phyloP scores from a whole-genome alignment of 768 basidiomycete species.

The Xanthoconium purpureum region DNA sequence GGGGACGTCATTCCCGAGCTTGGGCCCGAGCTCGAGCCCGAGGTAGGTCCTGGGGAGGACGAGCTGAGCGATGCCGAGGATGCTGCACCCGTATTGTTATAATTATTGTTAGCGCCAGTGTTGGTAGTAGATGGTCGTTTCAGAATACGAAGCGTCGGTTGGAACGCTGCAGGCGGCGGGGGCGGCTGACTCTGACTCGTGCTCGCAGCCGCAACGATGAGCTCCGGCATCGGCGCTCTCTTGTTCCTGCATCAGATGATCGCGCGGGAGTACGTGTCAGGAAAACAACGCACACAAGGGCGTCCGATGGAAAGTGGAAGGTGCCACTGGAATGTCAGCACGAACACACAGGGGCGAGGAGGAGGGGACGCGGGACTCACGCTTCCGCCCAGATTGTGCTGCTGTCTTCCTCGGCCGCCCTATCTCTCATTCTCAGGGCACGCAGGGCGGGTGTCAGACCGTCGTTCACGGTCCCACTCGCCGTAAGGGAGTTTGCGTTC shows the following conservation, averaged over 20 bases:
- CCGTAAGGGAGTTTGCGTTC: background rate
- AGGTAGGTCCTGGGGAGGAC: slow-evolving; percentile 11
- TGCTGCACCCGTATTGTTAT: too few species aligned
- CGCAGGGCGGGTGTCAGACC: background rate
- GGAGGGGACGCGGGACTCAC: slow-evolving; percentile 41
- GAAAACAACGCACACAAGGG: too few species aligned
- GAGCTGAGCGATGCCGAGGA: slow-evolving; percentile 11
- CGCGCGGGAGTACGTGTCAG: too few species aligned
- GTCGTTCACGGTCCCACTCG: background rate
- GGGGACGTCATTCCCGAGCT: slow-evolving; percentile 13
- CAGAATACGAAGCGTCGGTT: slow-evolving; percentile 64
- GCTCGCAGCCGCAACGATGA: slow-evolving; percentile 45
- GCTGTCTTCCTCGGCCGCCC: slow-evolving; percentile 26
- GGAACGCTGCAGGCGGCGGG: slow-evolving; percentile 54
- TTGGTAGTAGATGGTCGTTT: slow-evolving; percentile 54
- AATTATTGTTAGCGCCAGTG: background rate
- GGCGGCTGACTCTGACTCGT: slow-evolving; percentile 41
- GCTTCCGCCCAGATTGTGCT: slow-evolving; percentile 67
- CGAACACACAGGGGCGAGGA: background rate
- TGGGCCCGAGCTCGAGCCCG: background rate
- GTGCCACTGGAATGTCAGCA: slow-evolving; percentile 11
- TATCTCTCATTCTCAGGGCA: background rate
- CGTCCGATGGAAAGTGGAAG: too few species aligned
- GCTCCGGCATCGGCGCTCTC: slow-evolving; percentile 63
- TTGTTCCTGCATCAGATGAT: slow-evolving; percentile 44